These are phyloP conservation scores for Candida dubliniensis DNA, from an alignment of 1,139 yeast species.

Conservation along the genomic window DNA sequence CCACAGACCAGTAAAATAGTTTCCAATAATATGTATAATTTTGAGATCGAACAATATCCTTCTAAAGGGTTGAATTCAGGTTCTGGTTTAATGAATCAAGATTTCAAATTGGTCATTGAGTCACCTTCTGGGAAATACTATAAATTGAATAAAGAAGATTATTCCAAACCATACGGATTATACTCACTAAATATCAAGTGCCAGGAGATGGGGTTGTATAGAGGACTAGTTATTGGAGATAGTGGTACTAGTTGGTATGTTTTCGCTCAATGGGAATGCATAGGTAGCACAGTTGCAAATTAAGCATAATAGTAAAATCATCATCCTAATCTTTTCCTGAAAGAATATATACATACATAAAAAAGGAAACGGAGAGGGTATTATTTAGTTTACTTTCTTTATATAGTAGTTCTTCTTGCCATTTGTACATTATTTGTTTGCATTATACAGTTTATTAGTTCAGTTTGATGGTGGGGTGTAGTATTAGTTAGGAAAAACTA, in stretches of 20 bases:
- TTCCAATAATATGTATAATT: constrained; percentile 59
- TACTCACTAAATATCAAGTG: constrained; percentile 62
- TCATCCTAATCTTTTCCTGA: not conserved
- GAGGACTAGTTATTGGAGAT: constrained; percentile 79
- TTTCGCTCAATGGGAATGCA: constrained; percentile 87
- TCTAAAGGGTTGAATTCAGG: constrained; percentile 49
- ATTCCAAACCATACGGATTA: constrained; percentile 45
- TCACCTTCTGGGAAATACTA: constrained; percentile 81
- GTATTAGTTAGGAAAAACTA: no score
- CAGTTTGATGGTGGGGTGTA: no score
- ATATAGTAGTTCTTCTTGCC: no score
- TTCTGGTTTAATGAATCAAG: constrained; percentile 40
- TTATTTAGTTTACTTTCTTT: no score
- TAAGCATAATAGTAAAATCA: not conserved
- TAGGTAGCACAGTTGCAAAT: constrained; percentile 3
- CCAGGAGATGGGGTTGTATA: constrained; percentile 76
- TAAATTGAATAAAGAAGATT: constrained; percentile 49
- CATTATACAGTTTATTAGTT: no score
- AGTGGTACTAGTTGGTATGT: constrained; percentile 84
- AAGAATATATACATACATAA: no score
- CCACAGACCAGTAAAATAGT: constrained; percentile 75
- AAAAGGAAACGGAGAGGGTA: no score
- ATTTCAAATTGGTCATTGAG: constrained; percentile 65
- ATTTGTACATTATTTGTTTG: no score
- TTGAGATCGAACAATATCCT: constrained; percentile 66